Evolutionary conservation across 345 rosid species (phyloP), one percentile per base, ranked within the genome.

Genomic region (Carallia pectinifolia): DNA sequence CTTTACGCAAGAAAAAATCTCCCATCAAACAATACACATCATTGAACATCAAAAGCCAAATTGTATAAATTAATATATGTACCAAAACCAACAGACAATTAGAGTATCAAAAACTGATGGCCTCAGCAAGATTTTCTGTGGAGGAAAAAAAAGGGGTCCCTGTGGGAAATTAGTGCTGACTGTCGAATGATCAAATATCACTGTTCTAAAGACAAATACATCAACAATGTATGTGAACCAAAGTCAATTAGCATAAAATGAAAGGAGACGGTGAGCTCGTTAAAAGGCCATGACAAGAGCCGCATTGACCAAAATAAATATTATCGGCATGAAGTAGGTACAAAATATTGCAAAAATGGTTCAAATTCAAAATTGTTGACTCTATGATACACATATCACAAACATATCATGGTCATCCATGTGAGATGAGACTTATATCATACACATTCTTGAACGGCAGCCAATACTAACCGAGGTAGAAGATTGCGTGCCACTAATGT

Each of bases 401-500:
- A 9, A 56, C 2, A 6, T 30, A 53, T 53, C 31, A 56, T 56
- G 9, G 29, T 27, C 31, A 56, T 23, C 31, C 60, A 23, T 27
- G 31, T 27, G 15, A 56, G 60, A 56, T 27, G 15, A 56, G 60
- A 56, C 33, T 19, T 27, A 56, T 56, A 56, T 33, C 39, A 27
- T 39, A 18, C 37, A 29, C 55, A 15, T 68, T 40, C 33, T 50
- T 39, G 10, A 68, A 44, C 36, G 8, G 39, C 31, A 12, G 27
- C 5, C 40, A 23, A 27, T 5, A 55, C 75, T 53, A 53, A 94
- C 97, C 68, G 77, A 52, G 71, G 79, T 27, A 59, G 93, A 80
- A 53, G 85, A 58, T 44, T 83, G 96, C 9, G 74, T 70, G 69
- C 81, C 86, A 79, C 80, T 83, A 64, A 77, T 62, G 69, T 74